Evolutionary conservation across 495 filamentous ascomycete genomes (phyloP).

Genomic region (Eremomyces bilateralis): DNA sequence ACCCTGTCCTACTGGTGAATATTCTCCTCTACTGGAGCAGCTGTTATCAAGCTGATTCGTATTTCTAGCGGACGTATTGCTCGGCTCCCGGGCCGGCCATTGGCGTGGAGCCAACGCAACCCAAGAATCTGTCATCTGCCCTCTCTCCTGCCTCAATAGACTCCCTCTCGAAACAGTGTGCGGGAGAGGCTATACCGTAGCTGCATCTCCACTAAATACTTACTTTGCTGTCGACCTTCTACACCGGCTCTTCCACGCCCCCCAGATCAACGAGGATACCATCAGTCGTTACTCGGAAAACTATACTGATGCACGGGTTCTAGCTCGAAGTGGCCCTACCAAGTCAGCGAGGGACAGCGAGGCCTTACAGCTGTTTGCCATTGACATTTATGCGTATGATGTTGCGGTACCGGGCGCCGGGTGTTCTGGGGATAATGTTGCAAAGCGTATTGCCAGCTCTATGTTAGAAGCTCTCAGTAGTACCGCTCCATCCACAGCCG

Average conservation of each 20-base stretch:
- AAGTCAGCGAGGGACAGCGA: constrained; percentile 29
- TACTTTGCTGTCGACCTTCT: constrained; percentile 36
- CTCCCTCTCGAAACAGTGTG: constrained; percentile 30
- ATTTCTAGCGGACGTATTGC: too few relatives aligned
- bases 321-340: constrained; percentile 19
- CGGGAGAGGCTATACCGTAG: constrained; percentile 29
- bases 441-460: too few relatives aligned
- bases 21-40: too few relatives aligned
- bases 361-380: constrained; percentile 33
- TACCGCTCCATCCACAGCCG: too few relatives aligned
- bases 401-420: constrained; percentile 30
- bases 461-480: too few relatives aligned
- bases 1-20: too few relatives aligned
- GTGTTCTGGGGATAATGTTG: constrained; percentile 20
- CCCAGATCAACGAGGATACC: constrained; percentile 26
- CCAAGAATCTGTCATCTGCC: constrained; percentile 38
- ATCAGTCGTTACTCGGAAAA: constrained; percentile 34
- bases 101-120: constrained; percentile 35
- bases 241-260: constrained; percentile 34
- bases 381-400: constrained; percentile 33
- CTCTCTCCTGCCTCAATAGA: constrained; percentile 27
- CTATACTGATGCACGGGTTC: constrained; percentile 25
- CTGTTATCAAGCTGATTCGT: too few relatives aligned
- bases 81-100: constrained; percentile 37
- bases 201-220: constrained; percentile 24